Conservation (phyloP, 2,329 filamentous ascomycete genomes). For the Helotiales sp. region DNA sequence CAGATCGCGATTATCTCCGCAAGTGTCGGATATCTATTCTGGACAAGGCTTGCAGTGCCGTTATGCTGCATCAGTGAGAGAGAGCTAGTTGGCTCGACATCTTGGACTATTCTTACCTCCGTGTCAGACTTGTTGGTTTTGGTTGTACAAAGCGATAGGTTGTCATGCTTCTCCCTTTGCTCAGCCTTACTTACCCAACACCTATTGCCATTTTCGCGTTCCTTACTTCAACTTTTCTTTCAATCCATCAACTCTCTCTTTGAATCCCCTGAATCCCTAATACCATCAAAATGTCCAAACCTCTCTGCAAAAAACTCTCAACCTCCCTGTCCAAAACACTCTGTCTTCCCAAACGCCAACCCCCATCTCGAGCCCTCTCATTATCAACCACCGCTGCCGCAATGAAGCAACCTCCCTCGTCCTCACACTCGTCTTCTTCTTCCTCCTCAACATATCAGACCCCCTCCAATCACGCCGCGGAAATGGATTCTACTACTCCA, state of each 20-base stretch:
- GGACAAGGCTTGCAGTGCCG: background rate
- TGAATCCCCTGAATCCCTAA: background rate
- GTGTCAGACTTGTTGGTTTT: background rate
- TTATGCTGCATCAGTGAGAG: background rate
- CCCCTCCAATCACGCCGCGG: background rate
- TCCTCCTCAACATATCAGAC: background rate
- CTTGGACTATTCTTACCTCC: background rate
- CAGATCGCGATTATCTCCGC: background rate
- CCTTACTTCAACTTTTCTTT: background rate
- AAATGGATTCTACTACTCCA: background rate
- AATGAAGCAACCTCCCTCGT: background rate
- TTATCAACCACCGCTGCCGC: background rate
- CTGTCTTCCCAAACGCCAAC: background rate
- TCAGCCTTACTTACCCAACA: background rate
- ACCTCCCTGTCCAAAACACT: background rate
- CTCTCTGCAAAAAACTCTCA: background rate
- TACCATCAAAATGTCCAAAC: background rate
- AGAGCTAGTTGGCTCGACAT: conserved; percentile 1
- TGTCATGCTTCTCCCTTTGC: background rate
- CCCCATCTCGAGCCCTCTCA: background rate
- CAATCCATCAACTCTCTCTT: background rate
- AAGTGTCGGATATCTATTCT: background rate
- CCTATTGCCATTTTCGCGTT: background rate
- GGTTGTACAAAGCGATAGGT: background rate
- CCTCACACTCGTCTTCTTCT: background rate